Conservation (phyloP, 306 rosid genomes). For the Lathyrus sativus region DNA sequence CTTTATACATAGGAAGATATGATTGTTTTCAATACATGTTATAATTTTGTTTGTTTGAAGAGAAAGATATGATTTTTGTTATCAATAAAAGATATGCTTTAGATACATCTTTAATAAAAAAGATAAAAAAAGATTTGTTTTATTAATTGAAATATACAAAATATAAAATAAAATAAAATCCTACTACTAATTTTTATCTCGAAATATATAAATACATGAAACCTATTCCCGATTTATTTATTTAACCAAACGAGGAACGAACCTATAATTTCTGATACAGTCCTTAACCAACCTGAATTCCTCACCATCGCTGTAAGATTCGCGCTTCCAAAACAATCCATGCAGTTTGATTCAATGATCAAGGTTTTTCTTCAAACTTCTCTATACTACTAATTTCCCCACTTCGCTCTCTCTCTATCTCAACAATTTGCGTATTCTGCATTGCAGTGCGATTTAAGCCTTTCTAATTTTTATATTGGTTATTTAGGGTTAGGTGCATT, state of each 20-base stretch:
- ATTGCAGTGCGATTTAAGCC: neutral
- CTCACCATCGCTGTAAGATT: neutral
- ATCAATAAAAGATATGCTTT: neutral
- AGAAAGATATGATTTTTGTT: no score
- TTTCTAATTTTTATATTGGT: neutral
- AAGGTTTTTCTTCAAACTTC: constrained; percentile 5
- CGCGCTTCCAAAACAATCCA: neutral
- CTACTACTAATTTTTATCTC: neutral
- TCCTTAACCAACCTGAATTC: neutral
- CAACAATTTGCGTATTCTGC: neutral
- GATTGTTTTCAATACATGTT: no score
- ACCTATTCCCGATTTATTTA: neutral
- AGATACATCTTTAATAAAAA: neutral
- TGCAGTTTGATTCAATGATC: neutral
- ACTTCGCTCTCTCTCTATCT: neutral
- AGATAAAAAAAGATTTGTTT: no score
- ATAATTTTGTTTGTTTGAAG: no score
- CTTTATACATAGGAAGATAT: no score
- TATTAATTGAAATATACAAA: no score
- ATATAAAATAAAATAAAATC: no score
- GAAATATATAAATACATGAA: neutral
- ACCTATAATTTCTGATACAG: neutral
- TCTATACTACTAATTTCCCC: neutral
- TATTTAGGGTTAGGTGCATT: neutral
- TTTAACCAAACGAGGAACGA: neutral